phyloP scores from a whole-genome alignment of 2,329 filamentous ascomycete genomes.

The Diplodia seriata region DNA sequence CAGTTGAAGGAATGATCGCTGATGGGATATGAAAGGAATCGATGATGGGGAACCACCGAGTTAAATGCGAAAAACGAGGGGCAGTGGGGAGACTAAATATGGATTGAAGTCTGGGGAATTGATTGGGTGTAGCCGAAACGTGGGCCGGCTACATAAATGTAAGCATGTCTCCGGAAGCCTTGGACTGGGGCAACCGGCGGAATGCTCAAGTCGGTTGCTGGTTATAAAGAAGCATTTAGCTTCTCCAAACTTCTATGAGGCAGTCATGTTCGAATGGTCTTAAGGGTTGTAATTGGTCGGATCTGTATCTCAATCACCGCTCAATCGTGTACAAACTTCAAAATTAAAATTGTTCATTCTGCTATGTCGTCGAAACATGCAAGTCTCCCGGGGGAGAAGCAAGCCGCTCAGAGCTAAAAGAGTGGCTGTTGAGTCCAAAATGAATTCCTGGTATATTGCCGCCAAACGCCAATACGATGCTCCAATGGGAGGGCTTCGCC shows the following conservation, averaged over 20 bases:
- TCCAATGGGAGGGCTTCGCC: constrained; percentile 22
- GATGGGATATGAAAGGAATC: neutral
- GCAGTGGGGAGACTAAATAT: constrained; percentile 3
- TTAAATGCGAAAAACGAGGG: neutral
- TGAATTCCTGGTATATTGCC: constrained; percentile 22
- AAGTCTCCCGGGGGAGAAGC: neutral
- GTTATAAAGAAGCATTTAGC: neutral
- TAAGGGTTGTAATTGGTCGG: neutral
- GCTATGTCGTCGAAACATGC: neutral
- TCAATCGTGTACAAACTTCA: constrained; percentile 1
- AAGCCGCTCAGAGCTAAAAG: constrained; percentile 6
- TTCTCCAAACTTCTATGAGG: neutral
- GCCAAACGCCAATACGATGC: constrained; percentile 12
- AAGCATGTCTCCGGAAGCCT: neutral
- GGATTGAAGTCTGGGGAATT: neutral
- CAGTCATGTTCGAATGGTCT: neutral
- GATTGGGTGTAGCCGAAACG: constrained; percentile 12
- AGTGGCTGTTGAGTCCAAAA: constrained; percentile 4
- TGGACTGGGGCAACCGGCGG: neutral
- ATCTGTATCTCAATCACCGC: constrained; percentile 8
- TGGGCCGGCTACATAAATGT: neutral
- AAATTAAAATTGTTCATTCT: constrained; percentile 3
- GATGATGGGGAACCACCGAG: neutral
- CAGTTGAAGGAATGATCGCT: constrained; percentile 38
- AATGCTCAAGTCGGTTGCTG: neutral